Percentiles rank a stretch among this genome's conserved stretches.
These are phyloP conservation scores for Fusarium sp. DNA, from an alignment of 2,329 filamentous ascomycete species.

Conservation along the genomic window DNA sequence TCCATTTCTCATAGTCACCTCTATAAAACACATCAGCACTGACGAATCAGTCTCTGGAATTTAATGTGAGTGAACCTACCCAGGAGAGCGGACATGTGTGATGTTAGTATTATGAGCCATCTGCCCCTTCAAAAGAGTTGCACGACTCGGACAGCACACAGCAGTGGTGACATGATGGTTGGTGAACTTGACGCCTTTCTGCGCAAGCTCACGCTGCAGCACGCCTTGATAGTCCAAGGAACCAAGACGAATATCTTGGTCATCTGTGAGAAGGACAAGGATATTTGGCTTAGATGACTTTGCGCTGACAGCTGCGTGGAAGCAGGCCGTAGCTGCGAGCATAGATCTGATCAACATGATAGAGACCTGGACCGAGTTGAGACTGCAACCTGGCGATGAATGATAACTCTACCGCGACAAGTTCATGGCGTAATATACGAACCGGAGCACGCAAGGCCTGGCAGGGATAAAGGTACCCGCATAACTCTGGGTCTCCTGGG, in stretches of 20 bases:
- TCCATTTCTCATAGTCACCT: background rate
- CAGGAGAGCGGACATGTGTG: background rate
- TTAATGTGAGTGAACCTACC: background rate
- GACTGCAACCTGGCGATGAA: too few relatives aligned
- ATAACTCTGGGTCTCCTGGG: background rate
- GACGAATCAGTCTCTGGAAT: too few relatives aligned
- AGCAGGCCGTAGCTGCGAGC: background rate
- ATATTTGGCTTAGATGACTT: background rate
- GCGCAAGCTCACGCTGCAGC: background rate
- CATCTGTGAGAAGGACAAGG: background rate
- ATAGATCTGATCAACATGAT: background rate
- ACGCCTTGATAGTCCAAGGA: background rate
- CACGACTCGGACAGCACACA: background rate
- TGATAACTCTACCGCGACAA: background rate
- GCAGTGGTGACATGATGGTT: background rate
- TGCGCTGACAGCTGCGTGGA: background rate
- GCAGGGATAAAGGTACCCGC: background rate
- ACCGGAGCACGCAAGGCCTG: background rate
- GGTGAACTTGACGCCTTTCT: background rate
- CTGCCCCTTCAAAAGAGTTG: background rate
- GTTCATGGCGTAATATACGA: background rate
- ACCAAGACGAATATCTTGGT: background rate
- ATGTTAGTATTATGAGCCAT: background rate
- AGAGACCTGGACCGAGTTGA: too few relatives aligned
- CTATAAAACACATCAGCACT: background rate